Percentiles rank a stretch among this genome's conserved stretches.
These are phyloP conservation scores for Cutaneotrichosporon curvatum DNA, from an alignment of 1,284 basidiomycete species.

Conservation along the genomic window DNA sequence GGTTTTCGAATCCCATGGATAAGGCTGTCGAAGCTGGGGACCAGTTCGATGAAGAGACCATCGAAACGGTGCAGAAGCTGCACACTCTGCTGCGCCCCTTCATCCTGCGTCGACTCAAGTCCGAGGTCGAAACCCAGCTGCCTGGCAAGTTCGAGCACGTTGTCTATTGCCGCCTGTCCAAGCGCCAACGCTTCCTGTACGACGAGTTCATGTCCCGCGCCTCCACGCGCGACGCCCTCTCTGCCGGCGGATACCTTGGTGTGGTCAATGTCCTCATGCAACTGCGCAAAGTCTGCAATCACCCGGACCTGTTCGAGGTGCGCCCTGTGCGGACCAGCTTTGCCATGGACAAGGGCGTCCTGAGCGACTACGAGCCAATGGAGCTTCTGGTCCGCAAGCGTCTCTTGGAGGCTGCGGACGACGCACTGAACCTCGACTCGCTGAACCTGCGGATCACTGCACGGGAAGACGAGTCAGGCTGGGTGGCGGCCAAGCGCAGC, in stretches of 20 bases:
- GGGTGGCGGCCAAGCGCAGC: slow-evolving; percentile 54
- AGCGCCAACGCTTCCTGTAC: slow-evolving; percentile 91
- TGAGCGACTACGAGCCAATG: slow-evolving; percentile 79
- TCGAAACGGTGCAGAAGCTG: slow-evolving; percentile 79
- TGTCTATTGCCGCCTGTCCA: slow-evolving; percentile 83
- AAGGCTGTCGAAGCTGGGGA: slow-evolving; percentile 86
- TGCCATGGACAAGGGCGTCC: slow-evolving; percentile 70
- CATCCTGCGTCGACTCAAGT: slow-evolving; percentile 86
- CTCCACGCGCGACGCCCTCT: slow-evolving; percentile 75
- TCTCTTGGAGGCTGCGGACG: slow-evolving; percentile 51
- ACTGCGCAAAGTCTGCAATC: slow-evolving; percentile 88
- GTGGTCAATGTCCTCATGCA: slow-evolving; percentile 98
- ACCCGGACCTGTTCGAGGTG: slow-evolving; percentile 92
- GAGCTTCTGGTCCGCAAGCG: slow-evolving; percentile 74
- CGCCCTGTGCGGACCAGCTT: slow-evolving; percentile 90
- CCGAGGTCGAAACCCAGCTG: slow-evolving; percentile 91
- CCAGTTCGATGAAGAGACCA: slow-evolving; percentile 70
- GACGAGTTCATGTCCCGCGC: slow-evolving; percentile 97
- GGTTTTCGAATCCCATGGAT: slow-evolving; percentile 94
- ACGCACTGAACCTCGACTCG: slow-evolving; percentile 56
- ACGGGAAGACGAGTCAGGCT: slow-evolving; percentile 45
- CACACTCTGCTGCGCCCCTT: slow-evolving; percentile 91
- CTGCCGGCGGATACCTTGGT: slow-evolving; percentile 69
- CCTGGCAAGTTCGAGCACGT: slow-evolving; percentile 94
- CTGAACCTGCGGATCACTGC: slow-evolving; percentile 62